Evolutionary conservation across 345 rosid genomes (phyloP).

Genomic region (Hibiscus mutabilis): DNA sequence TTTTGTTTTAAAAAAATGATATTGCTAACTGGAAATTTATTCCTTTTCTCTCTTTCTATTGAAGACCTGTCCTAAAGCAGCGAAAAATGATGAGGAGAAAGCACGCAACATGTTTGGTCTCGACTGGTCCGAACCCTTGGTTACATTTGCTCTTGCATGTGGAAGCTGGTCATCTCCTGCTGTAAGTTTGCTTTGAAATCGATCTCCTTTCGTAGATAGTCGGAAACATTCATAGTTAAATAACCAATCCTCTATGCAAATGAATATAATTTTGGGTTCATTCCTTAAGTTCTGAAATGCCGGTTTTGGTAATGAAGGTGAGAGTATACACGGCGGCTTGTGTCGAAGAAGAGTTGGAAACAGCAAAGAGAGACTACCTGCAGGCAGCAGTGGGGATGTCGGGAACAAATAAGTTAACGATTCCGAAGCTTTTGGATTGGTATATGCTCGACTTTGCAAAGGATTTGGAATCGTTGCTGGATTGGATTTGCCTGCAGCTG

Average conservation of each 20-base stretch:
- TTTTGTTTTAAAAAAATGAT: not conserved
- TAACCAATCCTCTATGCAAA: not conserved
- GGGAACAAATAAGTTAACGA: constrained; percentile 50
- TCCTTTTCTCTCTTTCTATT: constrained; percentile 4
- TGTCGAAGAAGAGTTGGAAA: constrained; percentile 77
- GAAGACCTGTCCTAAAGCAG: constrained; percentile 65
- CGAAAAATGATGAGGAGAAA: constrained; percentile 65
- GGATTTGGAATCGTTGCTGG: constrained; percentile 73
- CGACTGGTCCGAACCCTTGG: constrained; percentile 87
- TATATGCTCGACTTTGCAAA: constrained; percentile 80
- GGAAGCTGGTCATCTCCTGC: constrained; percentile 98
- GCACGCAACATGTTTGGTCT: constrained; percentile 55
- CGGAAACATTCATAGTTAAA: not conserved
- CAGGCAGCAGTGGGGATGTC: constrained; percentile 79
- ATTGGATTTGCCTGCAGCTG: constrained; percentile 84
- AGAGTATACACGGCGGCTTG: constrained; percentile 66
- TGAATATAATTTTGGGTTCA: not conserved
- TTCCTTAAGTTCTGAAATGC: not conserved
- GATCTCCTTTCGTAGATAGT: not conserved
- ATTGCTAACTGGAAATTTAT: not conserved
- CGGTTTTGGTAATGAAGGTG: constrained; percentile 37
- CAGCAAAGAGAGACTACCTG: constrained; percentile 71
- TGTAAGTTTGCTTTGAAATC: constrained; percentile 39
- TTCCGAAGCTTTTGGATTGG: constrained; percentile 89
- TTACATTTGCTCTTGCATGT: constrained; percentile 79